phyloP scores from a whole-genome alignment of 352 stramenopile genomes.

The Saprolegnia diclina region DNA sequence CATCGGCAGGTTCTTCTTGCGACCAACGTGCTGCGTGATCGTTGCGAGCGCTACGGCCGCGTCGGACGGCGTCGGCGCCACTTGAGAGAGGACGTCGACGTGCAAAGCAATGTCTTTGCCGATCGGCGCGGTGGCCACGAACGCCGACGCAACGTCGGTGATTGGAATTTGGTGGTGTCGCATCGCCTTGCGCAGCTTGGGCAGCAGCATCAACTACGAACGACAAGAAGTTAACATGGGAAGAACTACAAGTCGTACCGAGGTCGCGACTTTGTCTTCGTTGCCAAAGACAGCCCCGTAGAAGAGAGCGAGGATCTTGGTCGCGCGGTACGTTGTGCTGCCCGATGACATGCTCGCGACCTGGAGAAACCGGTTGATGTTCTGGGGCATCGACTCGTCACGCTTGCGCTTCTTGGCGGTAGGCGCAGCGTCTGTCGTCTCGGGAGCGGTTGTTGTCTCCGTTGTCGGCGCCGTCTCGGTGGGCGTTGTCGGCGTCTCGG shows the following conservation, averaged over 20 bases:
- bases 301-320: neutral
- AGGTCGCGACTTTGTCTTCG: neutral
- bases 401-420: neutral
- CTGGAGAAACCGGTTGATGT: neutral
- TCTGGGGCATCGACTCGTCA: neutral
- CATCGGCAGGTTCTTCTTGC: neutral
- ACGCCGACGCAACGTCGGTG: neutral
- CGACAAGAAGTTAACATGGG: neutral
- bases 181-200: neutral
- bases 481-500: no score
- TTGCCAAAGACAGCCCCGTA: neutral
- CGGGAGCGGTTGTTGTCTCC: no score
- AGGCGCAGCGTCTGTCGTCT: no score
- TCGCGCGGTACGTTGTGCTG: neutral
- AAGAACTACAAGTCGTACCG: neutral
- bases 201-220: neutral
- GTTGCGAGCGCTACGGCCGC: neutral
- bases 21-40: neutral
- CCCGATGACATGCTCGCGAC: neutral
- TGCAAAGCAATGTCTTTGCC: neutral
- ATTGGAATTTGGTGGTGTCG: constrained; percentile 10
- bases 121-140: neutral
- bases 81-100: constrained; percentile 5
- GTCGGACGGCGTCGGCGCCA: neutral
- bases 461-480: no score